Base-by-base conservation (phyloP, 805 yeast species). In the Hanseniaspora taiwanica region DNA sequence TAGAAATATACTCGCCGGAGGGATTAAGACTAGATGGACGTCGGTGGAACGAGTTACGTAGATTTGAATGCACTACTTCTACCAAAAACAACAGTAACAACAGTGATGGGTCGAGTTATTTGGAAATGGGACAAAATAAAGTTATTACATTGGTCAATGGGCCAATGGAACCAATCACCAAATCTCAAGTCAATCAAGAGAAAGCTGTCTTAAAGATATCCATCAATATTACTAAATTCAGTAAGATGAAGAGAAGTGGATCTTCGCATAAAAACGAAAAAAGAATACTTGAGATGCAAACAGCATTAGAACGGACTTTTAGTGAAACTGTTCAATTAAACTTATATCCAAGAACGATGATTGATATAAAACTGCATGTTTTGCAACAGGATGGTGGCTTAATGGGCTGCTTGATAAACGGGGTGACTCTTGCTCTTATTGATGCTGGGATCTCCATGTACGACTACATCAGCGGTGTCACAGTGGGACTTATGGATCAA, bases 371-470 rank as follows among this genome's bases (percentile, higher is more conserved):
- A 35, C 64, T 87, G 6, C 82, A 83, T 47, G 86, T 91, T 0
- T 64, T 91, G 40, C 76, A 85, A 12, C 84, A 85, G 52, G 98
- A 91, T 53, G 98, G 98, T 29, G 94, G 94, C 0, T 55, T 89
- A 20, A 58, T 89, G 46, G 74, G 94, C 0, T 69, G 81, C 1
- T 74, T 91, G 48, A 69, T 84, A 34, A 91, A 91, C 55, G 83
- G 96, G 8, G 73, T 83, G 34, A 84, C 96, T 1, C 63, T 91
- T 50, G 96, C 95, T 0, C 66, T 91, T 35, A 76, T 91, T 25
- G 97, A 91, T 60, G 96, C 97, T 2, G 97, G 97, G 38, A 78
- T 91, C 36, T 81, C 96, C 4, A 78, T 91, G 80, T 81, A 80
- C 54, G 97, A 91, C 56, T 87, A 84, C 55, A 80, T 89, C 13